These are phyloP conservation scores for Xylaria castorea DNA, from an alignment of 495 filamentous ascomycete genomes.

Conservation along the genomic window DNA sequence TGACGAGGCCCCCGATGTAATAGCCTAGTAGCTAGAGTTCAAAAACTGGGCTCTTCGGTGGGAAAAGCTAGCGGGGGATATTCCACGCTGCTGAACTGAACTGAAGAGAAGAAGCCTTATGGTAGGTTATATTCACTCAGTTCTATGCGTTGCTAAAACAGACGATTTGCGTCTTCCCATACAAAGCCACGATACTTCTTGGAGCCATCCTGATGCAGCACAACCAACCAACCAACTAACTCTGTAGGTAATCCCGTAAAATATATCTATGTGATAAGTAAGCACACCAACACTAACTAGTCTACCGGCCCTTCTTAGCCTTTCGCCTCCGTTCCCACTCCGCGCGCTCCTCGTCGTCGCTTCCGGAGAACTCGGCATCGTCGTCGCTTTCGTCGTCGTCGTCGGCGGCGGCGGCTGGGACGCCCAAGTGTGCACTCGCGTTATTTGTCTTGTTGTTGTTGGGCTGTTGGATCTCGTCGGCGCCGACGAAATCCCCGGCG, in stretches of 20 bases:
- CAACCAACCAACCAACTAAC: no score
- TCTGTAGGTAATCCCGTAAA: not conserved
- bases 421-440: not conserved
- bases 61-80: not conserved
- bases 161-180: slow-evolving; percentile 2
- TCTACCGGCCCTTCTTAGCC: slow-evolving; percentile 45
- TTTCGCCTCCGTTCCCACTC: slow-evolving; percentile 57
- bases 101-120: not conserved
- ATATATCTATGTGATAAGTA: not conserved
- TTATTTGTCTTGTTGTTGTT: slow-evolving; percentile 12
- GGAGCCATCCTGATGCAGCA: not conserved
- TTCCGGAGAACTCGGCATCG: slow-evolving; percentile 59
- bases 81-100: not conserved
- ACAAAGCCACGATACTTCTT: not conserved
- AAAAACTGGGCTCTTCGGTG: not conserved
- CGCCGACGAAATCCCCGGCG: slow-evolving; percentile 55
- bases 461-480: slow-evolving; percentile 36
- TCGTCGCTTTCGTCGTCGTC: slow-evolving; percentile 44
- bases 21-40: not conserved
- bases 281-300: not conserved
- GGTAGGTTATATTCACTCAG: slow-evolving; percentile 8
- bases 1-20: not conserved
- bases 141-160: slow-evolving; percentile 22
- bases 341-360: slow-evolving; percentile 59
- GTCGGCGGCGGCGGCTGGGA: slow-evolving; percentile 12